Base-by-base conservation (phyloP, 495 filamentous ascomycete genomes). In the Hyphodiscus hymeniophilus region DNA sequence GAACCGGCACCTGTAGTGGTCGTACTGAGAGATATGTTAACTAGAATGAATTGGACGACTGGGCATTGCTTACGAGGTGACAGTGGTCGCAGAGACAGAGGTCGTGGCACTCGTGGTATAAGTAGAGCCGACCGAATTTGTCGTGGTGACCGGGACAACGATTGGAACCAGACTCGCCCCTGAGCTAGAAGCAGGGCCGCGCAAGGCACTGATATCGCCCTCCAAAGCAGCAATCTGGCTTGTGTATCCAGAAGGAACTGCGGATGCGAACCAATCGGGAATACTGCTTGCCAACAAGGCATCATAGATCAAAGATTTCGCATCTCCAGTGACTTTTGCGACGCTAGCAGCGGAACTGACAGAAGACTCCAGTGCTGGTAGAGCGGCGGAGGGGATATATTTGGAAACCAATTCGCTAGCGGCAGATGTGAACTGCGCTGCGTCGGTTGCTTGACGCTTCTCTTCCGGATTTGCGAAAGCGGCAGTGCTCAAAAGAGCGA, bases 181-280 rank as follows among this genome's bases (percentile, higher is more conserved):
- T 12, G 24, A 18, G 4, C 28, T 11, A 4, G 39, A 22, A 11
- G 39, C 7, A 21, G 28, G 22, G 3, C 33, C 40, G 22, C 45
- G 30, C 7, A 49, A 34, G 17, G 34, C 41, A 31, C 36, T 45
- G 26, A 54, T 50, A 26, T 34, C 30, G 4, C 39, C 22, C 24
- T 39, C 24, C 1, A 54, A 36, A 40, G 53, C 45, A 12, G 43
- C 38, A n/a, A 51, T 34, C 23, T 56, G 50, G 34, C 24, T 33
- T 7, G 31, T 15, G 38, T 40, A 48, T 17, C 13, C 45, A 32
- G 36, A 17, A 3, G 57, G 57, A 11, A 53, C 30, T 30, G 57
- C 48, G 3, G 51, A 54, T 17, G 43, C 28, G 38, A 55, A 55
- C 51, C 56, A 58, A 7, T 6, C 48, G 12, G 52, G 52, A 20